Evolutionary conservation across 805 yeast genomes (phyloP).

Genomic region (Blastobotrys peoriensis): DNA sequence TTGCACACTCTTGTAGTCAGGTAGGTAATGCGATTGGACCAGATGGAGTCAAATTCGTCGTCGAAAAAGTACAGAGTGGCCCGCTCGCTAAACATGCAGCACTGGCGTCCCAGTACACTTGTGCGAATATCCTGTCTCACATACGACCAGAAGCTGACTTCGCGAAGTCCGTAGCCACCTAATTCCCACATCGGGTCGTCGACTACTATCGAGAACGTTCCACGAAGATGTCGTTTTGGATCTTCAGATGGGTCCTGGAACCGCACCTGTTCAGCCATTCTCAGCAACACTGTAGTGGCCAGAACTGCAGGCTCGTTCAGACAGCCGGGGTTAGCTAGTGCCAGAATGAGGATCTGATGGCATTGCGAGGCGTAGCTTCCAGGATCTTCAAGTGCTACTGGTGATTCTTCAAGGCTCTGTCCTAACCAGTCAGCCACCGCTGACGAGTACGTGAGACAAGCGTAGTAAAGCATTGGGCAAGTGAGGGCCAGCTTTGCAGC

Average conservation of each 20-base stretch:
- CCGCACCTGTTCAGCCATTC: slow-evolving; percentile 11
- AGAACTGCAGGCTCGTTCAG: slow-evolving; percentile 10
- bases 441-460: slow-evolving; percentile 6
- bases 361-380: not conserved
- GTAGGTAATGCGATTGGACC: slow-evolving; percentile 8
- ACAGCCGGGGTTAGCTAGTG: slow-evolving; percentile 6
- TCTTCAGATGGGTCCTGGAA: slow-evolving; percentile 6
- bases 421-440: no score
- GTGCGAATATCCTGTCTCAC: slow-evolving; percentile 10
- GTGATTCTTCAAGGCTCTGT: no score
- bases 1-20: slow-evolving; percentile 9
- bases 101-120: slow-evolving; percentile 1
- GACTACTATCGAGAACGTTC: slow-evolving; percentile 11
- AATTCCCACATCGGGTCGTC: slow-evolving; percentile 12
- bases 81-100: not conserved
- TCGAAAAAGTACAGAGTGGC: not conserved
- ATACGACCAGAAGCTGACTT: slow-evolving; percentile 11
- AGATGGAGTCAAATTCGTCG: slow-evolving; percentile 8
- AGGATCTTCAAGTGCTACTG: no score
- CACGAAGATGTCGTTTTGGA: slow-evolving; percentile 12
- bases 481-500: slow-evolving; percentile 3
- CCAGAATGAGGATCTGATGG: slow-evolving; percentile 8
- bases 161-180: slow-evolving; percentile 11
- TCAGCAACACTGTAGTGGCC: slow-evolving; percentile 8
- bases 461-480: slow-evolving; percentile 10